A percentile compares a stretch with the other conserved stretches of the same genome.
Conservation (phyloP, 2,329 filamentous ascomycete genomes). For the Microdochium trichocladiopsis region DNA sequence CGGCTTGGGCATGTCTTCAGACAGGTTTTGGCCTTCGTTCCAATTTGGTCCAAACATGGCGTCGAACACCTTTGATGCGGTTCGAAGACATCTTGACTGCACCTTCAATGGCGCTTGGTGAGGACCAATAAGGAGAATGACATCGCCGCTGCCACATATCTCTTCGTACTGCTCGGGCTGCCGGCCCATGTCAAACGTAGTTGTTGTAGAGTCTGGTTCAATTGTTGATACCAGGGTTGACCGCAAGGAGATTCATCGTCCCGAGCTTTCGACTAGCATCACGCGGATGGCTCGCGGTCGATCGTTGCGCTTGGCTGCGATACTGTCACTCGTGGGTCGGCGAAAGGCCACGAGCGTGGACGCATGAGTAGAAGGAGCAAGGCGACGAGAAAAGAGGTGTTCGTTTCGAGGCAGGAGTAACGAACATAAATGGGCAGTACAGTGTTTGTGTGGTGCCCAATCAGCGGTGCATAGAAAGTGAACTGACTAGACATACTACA, state of each 20-base stretch:
- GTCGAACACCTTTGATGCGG: too few relatives aligned
- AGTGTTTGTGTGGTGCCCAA: neutral
- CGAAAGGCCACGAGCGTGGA: neutral
- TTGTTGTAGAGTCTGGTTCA: neutral
- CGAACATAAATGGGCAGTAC: neutral
- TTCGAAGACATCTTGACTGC: too few relatives aligned
- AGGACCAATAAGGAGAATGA: neutral
- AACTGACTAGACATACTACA: neutral
- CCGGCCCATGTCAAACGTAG: neutral
- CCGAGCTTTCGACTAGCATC: neutral
- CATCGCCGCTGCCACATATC: neutral
- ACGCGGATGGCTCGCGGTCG: neutral
- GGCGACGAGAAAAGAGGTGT: neutral
- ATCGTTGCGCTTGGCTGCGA: neutral
- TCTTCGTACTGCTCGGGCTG: neutral
- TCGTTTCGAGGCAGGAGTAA: neutral
- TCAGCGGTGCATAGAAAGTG: neutral
- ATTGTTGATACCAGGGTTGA: neutral
- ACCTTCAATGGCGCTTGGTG: too few relatives aligned
- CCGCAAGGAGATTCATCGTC: neutral
- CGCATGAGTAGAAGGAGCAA: neutral
- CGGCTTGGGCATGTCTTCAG: neutral
- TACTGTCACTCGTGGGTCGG: neutral
- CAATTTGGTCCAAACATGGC: too few relatives aligned
- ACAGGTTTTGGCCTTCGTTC: neutral